These are phyloP conservation scores for Aspergillus amoenus DNA, from an alignment of 2,329 filamentous ascomycete genomes.

Conservation along the genomic window DNA sequence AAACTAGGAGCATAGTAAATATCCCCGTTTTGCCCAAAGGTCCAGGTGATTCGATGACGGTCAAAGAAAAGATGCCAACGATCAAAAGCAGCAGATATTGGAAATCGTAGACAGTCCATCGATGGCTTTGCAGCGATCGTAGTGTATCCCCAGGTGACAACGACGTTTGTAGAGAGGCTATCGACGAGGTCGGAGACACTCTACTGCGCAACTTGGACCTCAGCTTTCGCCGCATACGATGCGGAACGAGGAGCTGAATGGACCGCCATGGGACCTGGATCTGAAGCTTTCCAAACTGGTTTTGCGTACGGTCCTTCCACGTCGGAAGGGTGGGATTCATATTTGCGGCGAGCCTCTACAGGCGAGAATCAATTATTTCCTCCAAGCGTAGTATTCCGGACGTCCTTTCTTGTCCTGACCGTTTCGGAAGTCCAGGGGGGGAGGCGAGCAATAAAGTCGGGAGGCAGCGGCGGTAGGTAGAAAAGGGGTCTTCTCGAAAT, in stretches of 20 bases:
- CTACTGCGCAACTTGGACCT: constrained; percentile 68
- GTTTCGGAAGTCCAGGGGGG: background rate
- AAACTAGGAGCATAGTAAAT: constrained; percentile 64
- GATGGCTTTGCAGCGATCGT: constrained; percentile 70
- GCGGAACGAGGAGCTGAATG: constrained; percentile 56
- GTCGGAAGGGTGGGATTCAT: constrained; percentile 41
- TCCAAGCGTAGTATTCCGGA: constrained; percentile 3
- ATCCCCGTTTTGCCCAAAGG: constrained; percentile 74
- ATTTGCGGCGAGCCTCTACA: constrained; percentile 25
- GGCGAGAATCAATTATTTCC: constrained; percentile 12
- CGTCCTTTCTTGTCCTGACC: background rate
- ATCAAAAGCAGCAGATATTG: constrained; percentile 77
- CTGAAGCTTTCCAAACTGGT: constrained; percentile 46
- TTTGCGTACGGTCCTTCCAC: constrained; percentile 48
- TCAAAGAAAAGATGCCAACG: constrained; percentile 78
- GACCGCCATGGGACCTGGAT: constrained; percentile 51
- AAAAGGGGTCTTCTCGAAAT: constrained; percentile 22
- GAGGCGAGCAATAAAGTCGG: constrained; percentile 4
- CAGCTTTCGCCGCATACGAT: constrained; percentile 65
- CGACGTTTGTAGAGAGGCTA: constrained; percentile 76
- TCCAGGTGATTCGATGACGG: constrained; percentile 74
- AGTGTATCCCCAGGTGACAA: constrained; percentile 78
- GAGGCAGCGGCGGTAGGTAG: constrained; percentile 13
- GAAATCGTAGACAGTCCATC: constrained; percentile 78
- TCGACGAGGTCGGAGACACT: constrained; percentile 66